Evolutionary conservation across 2,329 filamentous ascomycete genomes (phyloP).

Genomic region (Gaeumannomyces tritici): DNA sequence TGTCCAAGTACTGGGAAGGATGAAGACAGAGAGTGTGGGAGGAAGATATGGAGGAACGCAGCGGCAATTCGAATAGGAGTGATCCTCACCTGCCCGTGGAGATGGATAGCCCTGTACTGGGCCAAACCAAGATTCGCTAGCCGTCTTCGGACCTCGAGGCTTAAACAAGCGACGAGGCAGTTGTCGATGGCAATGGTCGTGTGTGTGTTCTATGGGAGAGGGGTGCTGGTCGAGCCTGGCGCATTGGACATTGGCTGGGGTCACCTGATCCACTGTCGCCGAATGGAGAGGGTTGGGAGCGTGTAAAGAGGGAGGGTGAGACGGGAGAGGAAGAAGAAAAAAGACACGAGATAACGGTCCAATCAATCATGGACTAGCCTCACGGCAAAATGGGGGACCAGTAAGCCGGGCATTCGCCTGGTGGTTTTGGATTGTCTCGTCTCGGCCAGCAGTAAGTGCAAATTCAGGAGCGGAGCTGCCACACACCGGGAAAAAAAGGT

Average conservation of each 20-base stretch:
- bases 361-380: background rate
- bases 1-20: background rate
- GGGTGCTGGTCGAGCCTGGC: background rate
- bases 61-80: background rate
- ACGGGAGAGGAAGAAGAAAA: background rate
- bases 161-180: background rate
- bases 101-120: background rate
- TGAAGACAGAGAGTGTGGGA: background rate
- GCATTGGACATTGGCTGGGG: background rate
- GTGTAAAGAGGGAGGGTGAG: background rate
- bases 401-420: background rate
- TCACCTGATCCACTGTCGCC: background rate
- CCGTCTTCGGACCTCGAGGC: background rate
- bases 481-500: background rate
- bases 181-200: background rate
- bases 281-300: background rate
- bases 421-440: background rate
- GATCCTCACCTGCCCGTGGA: background rate
- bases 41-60: background rate
- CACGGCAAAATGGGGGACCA: background rate
- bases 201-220: background rate
- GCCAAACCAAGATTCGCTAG: background rate
- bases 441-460: background rate
- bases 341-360: background rate
- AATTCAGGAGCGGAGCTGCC: background rate